Evolutionary conservation across 495 filamentous ascomycete species (phyloP).

Genomic region (Xylaria sp.): DNA sequence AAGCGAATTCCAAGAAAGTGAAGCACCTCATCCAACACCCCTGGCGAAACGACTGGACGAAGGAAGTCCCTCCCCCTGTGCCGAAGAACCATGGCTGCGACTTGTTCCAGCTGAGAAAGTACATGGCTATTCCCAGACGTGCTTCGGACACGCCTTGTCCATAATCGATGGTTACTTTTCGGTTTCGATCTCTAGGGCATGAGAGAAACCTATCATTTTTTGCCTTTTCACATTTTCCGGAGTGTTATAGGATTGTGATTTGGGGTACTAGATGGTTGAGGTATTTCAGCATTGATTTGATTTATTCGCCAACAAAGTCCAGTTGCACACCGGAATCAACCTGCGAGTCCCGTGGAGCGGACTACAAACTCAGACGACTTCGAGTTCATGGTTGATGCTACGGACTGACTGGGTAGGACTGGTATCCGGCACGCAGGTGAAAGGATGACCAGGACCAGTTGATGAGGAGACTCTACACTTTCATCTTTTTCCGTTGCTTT

Average conservation of each 20-base stretch:
- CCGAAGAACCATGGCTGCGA: slow-evolving; percentile 19
- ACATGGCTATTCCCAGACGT: slow-evolving; percentile 5
- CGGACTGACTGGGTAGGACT: neutral
- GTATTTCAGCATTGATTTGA: neutral
- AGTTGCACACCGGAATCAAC: neutral
- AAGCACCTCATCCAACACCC: slow-evolving; percentile 15
- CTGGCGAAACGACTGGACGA: slow-evolving; percentile 28
- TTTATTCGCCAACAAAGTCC: neutral
- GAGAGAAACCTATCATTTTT: neutral
- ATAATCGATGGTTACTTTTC: neutral
- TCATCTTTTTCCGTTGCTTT: neutral
- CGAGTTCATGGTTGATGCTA: neutral
- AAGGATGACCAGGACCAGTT: neutral
- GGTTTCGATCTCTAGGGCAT: neutral
- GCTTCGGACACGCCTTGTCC: neutral
- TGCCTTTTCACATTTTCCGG: neutral
- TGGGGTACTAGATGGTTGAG: neutral
- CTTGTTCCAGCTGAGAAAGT: slow-evolving; percentile 6
- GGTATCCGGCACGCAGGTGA: neutral
- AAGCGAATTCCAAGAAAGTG: slow-evolving; percentile 1
- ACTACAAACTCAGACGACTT: neutral
- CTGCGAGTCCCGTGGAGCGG: neutral
- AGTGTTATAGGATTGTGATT: neutral
- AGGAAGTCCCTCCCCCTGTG: slow-evolving; percentile 21
- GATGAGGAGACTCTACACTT: neutral